These are phyloP conservation scores for Lactarius sp. DNA, from an alignment of 768 basidiomycete species.

Conservation along the genomic window DNA sequence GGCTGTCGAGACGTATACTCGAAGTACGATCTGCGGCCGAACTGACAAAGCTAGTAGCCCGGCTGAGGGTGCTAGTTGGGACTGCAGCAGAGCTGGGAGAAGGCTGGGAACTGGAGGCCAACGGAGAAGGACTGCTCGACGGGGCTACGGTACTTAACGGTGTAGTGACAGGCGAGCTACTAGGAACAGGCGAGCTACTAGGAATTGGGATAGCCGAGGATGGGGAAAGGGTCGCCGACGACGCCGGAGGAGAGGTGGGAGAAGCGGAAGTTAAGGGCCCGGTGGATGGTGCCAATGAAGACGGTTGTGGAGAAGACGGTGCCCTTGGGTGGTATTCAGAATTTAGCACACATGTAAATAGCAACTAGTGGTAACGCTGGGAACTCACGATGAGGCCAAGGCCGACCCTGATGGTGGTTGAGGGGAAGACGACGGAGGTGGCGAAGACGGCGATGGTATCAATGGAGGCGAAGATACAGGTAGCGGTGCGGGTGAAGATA, in stretches of 20 bases:
- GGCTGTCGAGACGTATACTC: conserved; percentile 3
- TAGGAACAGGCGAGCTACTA: background rate
- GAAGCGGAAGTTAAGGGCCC: conserved; percentile 15
- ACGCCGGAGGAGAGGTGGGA: conserved; percentile 11
- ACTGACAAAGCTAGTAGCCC: background rate
- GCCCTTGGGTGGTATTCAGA: conserved; percentile 9
- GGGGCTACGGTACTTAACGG: background rate
- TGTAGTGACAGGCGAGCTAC: conserved; percentile 1
- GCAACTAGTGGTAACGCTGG: background rate
- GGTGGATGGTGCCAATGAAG: conserved; percentile 14
- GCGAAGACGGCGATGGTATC: background rate
- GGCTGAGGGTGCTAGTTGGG: background rate
- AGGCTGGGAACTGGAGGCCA: background rate
- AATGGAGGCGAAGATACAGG: background rate
- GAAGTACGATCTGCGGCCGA: background rate
- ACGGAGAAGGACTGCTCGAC: conserved; percentile 1
- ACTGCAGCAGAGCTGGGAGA: background rate
- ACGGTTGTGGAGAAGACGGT: conserved; percentile 22
- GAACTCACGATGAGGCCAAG: conserved; percentile 9
- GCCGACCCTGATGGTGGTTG: conserved; percentile 27
- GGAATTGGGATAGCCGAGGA: background rate
- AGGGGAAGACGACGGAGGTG: conserved; percentile 26
- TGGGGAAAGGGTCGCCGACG: conserved; percentile 10
- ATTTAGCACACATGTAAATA: background rate
- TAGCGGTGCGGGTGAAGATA: background rate